Evolutionary conservation across 2,329 filamentous ascomycete species (phyloP), one percentile per base, ranked within the genome.

Genomic region (Colletotrichum noveboracense): DNA sequence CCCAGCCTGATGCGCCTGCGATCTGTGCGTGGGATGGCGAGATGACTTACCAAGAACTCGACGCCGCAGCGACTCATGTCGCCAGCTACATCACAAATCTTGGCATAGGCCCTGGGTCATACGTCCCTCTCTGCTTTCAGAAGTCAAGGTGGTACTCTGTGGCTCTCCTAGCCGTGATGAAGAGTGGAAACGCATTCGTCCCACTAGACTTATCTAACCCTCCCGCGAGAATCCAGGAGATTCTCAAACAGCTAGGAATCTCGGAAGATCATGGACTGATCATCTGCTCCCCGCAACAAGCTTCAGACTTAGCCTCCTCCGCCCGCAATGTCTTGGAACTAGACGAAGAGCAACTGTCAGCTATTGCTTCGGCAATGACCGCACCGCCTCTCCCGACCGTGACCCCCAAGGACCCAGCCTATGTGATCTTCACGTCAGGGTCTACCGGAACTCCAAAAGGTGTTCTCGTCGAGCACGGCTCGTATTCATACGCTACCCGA

Each of bases 151-250:
- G 78, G 78, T 77, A 78, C 21, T 62, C 80, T 1, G 78, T 83
- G 2, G 79, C 79, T 3, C 79, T 84, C 24, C 43, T 84, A 0
- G 83, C 77, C 3, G 71, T 83, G 10, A 78, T 84, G 71, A 83
- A 82, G 66, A 76, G 82, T 6, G 84, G 84, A 6, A 82, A 80
- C 8, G 80, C 80, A 1, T 82, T 83, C 36, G 80, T 81, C 1
- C 79, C 80, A 5, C 69, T 84, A 14, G 82, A 84, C 55, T 77
- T 78, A 5, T 48, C 65, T 0, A 74, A 76, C 14, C 70, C 74
- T 2, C 5, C 43, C 0, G 8, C 21, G 4, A 36, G 74, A 12
- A 69, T 24, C 7, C 7, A 32, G 21, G 66, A 76, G 4, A 76
- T 76, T 3, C 24, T 73, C n/a, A 61, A 38, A 26, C 74, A 76